A percentile compares a stretch with the other conserved stretches of the same genome.
Conservation (phyloP, 1,284 basidiomycete species). For the Ceratobasidium sp. region DNA sequence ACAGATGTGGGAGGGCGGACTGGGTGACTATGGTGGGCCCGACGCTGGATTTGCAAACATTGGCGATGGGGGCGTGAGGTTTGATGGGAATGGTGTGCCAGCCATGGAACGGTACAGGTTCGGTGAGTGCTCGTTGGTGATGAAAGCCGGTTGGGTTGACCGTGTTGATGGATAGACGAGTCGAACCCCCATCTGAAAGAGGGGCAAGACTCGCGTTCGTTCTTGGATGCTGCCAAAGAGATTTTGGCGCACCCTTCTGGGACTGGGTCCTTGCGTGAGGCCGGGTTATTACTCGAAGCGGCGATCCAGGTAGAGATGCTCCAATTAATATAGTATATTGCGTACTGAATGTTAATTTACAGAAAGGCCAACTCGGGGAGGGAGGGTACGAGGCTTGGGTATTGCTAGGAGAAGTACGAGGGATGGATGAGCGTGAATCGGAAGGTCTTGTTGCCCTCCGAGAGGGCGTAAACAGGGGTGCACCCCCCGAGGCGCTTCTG, state of each 20-base stretch:
- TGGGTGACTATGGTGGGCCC: constrained; percentile 59
- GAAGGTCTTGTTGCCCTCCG: constrained; percentile 78
- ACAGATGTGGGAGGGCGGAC: constrained; percentile 68
- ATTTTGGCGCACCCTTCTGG: constrained; percentile 65
- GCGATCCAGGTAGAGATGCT: constrained; percentile 65
- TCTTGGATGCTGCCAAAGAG: constrained; percentile 75
- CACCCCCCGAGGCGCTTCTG: constrained; percentile 75
- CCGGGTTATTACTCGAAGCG: constrained; percentile 84
- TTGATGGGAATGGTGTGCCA: constrained; percentile 79
- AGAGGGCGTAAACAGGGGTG: constrained; percentile 73
- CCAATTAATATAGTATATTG: background rate
- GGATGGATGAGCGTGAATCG: constrained; percentile 95
- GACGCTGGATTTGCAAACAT: constrained; percentile 55
- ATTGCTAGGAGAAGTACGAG: constrained; percentile 90
- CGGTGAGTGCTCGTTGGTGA: constrained; percentile 61
- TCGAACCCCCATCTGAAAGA: constrained; percentile 76
- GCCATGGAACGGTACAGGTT: constrained; percentile 76
- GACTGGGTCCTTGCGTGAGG: constrained; percentile 88
- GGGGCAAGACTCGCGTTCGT: constrained; percentile 63
- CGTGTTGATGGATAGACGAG: constrained; percentile 57
- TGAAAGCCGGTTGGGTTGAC: constrained; percentile 35
- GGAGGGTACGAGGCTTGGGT: constrained; percentile 94
- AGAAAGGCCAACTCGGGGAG: constrained; percentile 77
- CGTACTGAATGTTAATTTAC: constrained; percentile 1
- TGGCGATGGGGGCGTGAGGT: constrained; percentile 55